Conservation (phyloP, 495 filamentous ascomycete genomes). For the Xylaria bambusicola region DNA sequence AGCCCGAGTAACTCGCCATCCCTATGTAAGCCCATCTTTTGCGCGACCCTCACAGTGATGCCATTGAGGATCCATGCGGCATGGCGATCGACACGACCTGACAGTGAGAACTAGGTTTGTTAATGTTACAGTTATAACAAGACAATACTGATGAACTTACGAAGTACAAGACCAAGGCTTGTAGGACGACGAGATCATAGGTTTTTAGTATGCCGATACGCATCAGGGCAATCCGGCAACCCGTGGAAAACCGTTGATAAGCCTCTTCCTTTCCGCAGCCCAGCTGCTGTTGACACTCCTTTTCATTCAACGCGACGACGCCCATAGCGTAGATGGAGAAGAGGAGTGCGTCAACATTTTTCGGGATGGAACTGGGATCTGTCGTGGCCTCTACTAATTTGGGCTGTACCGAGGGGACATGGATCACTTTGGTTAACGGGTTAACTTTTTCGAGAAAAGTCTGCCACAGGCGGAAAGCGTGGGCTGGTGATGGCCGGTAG, state of each 20-base stretch:
- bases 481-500: conserved; percentile 63
- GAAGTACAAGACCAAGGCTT: conserved; percentile 55
- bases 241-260: conserved; percentile 42
- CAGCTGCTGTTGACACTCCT: conserved; percentile 52
- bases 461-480: conserved; percentile 72
- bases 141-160: conserved; percentile 34
- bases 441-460: conserved; percentile 67
- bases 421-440: conserved; percentile 69
- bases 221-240: conserved; percentile 50
- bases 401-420: conserved; percentile 64
- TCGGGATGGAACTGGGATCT: conserved; percentile 43
- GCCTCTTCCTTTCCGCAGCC: conserved; percentile 46
- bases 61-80: conserved; percentile 56
- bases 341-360: conserved; percentile 52
- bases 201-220: conserved; percentile 54
- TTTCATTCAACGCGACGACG: conserved; percentile 45
- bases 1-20: conserved; percentile 69
- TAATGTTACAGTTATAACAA: conserved; percentile 16
- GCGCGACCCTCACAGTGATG: conserved; percentile 64
- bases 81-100: conserved; percentile 53
- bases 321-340: conserved; percentile 58
- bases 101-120: conserved; percentile 47
- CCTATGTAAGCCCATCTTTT: conserved; percentile 72
- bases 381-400: conserved; percentile 46
- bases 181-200: conserved; percentile 54